These are phyloP conservation scores for Decorospora gaudefroyi DNA, from an alignment of 2,329 filamentous ascomycete genomes.

Conservation along the genomic window DNA sequence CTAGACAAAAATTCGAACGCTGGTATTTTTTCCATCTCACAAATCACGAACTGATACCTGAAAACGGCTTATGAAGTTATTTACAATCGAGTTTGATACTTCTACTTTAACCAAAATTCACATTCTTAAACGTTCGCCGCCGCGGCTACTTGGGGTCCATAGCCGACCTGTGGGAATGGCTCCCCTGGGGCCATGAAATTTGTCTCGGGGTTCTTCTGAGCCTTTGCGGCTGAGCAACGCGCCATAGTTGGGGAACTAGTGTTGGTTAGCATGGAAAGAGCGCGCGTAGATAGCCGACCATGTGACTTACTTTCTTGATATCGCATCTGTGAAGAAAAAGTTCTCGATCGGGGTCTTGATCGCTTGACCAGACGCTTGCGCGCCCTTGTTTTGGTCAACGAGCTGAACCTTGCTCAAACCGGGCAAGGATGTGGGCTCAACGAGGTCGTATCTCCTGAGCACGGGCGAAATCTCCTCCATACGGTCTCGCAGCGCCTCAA, in stretches of 20 bases:
- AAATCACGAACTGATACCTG: slow-evolving; percentile 25
- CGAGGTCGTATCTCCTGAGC: slow-evolving; percentile 84
- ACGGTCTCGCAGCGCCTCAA: slow-evolving; percentile 84
- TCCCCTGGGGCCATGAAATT: slow-evolving; percentile 59
- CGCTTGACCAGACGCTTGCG: slow-evolving; percentile 70
- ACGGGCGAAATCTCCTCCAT: slow-evolving; percentile 95
- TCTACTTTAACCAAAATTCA: slow-evolving; percentile 20
- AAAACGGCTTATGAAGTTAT: slow-evolving; percentile 36
- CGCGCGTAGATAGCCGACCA: not conserved
- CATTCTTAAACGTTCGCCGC: slow-evolving; percentile 33
- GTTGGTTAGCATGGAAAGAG: slow-evolving; percentile 21
- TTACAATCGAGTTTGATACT: slow-evolving; percentile 31
- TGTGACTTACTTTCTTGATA: slow-evolving; percentile 81
- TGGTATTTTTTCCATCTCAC: slow-evolving; percentile 29
- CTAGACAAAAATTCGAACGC: too few relatives aligned
- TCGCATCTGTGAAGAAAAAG: slow-evolving; percentile 98
- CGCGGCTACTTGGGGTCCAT: slow-evolving; percentile 43
- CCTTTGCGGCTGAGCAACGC: slow-evolving; percentile 92
- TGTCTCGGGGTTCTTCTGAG: slow-evolving; percentile 56
- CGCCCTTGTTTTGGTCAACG: slow-evolving; percentile 93
- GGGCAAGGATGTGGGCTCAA: slow-evolving; percentile 75
- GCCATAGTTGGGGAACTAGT: slow-evolving; percentile 95
- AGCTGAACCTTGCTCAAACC: slow-evolving; percentile 90
- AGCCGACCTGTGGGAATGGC: slow-evolving; percentile 49
- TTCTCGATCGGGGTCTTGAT: slow-evolving; percentile 88